Base-by-base conservation (phyloP, 2,329 filamentous ascomycete genomes). In the Fusarium sp. region DNA sequence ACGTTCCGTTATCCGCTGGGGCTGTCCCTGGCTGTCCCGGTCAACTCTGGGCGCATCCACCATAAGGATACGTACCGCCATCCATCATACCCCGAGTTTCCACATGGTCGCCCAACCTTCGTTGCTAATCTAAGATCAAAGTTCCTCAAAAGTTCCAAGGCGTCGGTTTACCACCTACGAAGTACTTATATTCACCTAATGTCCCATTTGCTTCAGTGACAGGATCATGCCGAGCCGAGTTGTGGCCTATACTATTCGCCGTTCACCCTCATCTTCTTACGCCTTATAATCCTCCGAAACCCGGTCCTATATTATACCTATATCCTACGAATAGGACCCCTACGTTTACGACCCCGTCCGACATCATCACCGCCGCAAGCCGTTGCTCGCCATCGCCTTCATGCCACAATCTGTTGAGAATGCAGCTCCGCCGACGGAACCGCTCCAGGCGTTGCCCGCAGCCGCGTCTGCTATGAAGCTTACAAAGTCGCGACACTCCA, bases 341-440 rank as follows among this genome's bases (percentile, higher is more conserved):
- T 66, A 52, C 58, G 42, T 58, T 48, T 67, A 51, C 66, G 44
- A 63, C 60, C 46, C 29, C 27, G 45, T 58, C 55, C 62, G 45
- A 68, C 48, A 64, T 62, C 57, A 60, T 63, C 59, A 59, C 33
- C 61, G n/a, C 35, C 65, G 25, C 37, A 72, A 70, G 45, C 51
- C 59, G 55, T 63, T 52, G 33, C 54, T 54, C 57, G 60, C 72
- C 74, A 72, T 76, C 80, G 81, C 78, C 82, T 89, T 86, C 84
- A 93, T 93, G 91, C 90, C 90, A 88, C 87, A 90, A 82, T 84
- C 88, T 80, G 85, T 88, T 80, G 85, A 92, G 89, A 89, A 86
- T 84, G 84, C 87, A 78, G 63, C 55, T 54, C 83, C 88, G 80
- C 86, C 89, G 77, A 85, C 89, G 83, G 88, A 91, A 82, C 89